phyloP scores from a whole-genome alignment of 2,329 filamentous ascomycete genomes.

The Pezicula neosporulosa region DNA sequence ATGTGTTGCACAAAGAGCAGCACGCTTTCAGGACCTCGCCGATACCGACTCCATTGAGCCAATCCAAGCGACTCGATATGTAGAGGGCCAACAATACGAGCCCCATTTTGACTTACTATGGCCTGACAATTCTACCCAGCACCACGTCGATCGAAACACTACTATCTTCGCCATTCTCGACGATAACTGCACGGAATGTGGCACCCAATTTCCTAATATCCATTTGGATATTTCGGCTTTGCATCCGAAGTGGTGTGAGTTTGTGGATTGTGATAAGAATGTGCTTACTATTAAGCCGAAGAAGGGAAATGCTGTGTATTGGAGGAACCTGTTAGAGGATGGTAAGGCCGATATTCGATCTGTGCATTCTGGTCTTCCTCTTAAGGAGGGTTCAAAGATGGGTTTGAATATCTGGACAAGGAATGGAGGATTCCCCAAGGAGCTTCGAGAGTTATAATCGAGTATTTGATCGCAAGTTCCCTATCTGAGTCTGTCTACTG shows the following conservation, averaged over 20 bases:
- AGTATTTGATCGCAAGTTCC: not conserved
- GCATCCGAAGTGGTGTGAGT: constrained; percentile 1
- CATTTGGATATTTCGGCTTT: not conserved
- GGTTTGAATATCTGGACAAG: constrained; percentile 42
- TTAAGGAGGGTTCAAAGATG: constrained; percentile 37
- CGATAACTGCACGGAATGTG: constrained; percentile 7
- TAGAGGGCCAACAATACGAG: not conserved
- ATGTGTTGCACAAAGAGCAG: not conserved
- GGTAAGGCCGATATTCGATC: constrained; percentile 38
- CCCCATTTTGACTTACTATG: not conserved
- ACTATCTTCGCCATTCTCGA: constrained; percentile 8
- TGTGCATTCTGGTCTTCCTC: constrained; percentile 38
- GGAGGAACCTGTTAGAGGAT: constrained; percentile 40
- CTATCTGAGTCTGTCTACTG: not conserved
- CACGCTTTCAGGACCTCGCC: not conserved
- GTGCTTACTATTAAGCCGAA: constrained; percentile 1
- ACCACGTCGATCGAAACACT: not conserved
- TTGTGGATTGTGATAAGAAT: not conserved
- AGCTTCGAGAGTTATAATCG: constrained; percentile 1
- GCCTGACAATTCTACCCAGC: not conserved
- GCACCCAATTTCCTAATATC: constrained; percentile 3
- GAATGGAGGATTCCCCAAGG: not conserved
- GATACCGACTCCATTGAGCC: not conserved
- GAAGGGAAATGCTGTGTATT: constrained; percentile 39
- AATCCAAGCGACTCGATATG: not conserved